Evolutionary conservation across 1,139 yeast genomes (phyloP).

Genomic region (Zhuliangozyma blackwelliae): DNA sequence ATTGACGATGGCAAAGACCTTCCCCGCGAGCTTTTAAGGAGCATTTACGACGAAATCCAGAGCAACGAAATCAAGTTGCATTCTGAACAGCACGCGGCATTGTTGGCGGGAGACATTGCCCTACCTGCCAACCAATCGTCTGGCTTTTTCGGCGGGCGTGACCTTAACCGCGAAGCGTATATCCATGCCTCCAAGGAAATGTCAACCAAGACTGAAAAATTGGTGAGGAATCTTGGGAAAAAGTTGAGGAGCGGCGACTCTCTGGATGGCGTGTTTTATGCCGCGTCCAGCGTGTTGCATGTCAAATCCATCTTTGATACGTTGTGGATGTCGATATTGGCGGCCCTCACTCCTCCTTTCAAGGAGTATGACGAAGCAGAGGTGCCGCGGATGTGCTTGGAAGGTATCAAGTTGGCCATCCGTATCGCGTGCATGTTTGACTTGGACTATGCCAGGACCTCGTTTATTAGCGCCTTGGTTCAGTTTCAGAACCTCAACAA

Average conservation of each 20-base stretch:
- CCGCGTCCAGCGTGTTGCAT: slow-evolving; percentile 79
- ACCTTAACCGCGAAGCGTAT: slow-evolving; percentile 79
- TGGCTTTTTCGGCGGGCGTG: slow-evolving; percentile 73
- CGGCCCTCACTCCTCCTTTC: slow-evolving; percentile 91
- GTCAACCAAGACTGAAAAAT: slow-evolving; percentile 81
- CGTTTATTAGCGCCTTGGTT: slow-evolving; percentile 85
- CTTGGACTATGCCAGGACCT: slow-evolving; percentile 77
- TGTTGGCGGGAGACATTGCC: slow-evolving; percentile 59
- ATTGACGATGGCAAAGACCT: slow-evolving; percentile 88
- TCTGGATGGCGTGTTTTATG: slow-evolving; percentile 29
- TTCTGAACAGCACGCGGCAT: slow-evolving; percentile 92
- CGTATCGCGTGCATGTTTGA: slow-evolving; percentile 83
- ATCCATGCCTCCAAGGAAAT: slow-evolving; percentile 89
- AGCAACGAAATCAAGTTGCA: slow-evolving; percentile 82
- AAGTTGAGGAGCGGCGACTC: slow-evolving; percentile 28
- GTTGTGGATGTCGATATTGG: slow-evolving; percentile 94
- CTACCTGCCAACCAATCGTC: slow-evolving; percentile 17
- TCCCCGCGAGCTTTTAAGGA: slow-evolving; percentile 65
- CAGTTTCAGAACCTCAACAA: slow-evolving; percentile 82
- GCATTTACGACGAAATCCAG: slow-evolving; percentile 72
- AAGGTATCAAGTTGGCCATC: slow-evolving; percentile 79
- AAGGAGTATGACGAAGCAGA: slow-evolving; percentile 82
- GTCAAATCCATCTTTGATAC: slow-evolving; percentile 92
- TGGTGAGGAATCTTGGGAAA: slow-evolving; percentile 68
- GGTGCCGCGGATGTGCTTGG: slow-evolving; percentile 67